These are phyloP conservation scores for Mollisia scopiformis DNA, from an alignment of 2,329 filamentous ascomycete genomes.

Conservation along the genomic window DNA sequence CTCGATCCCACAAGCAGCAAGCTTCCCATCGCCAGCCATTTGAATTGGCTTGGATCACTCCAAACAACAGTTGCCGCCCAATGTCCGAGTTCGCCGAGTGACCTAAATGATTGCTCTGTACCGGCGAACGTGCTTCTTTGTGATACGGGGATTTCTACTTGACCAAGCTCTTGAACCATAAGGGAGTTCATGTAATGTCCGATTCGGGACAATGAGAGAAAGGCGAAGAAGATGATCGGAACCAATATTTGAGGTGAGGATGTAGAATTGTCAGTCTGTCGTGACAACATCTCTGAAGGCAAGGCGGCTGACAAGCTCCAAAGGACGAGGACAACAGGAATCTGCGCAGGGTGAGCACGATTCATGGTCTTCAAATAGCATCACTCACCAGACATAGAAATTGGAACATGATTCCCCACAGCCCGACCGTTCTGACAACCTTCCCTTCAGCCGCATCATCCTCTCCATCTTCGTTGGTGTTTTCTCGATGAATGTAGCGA, in stretches of 20 bases:
- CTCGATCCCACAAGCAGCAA: slow-evolving; percentile 35
- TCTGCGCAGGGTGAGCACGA: slow-evolving; percentile 21
- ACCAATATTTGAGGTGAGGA: slow-evolving; percentile 21
- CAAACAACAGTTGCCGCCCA: slow-evolving; percentile 41
- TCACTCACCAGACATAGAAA: slow-evolving; percentile 39
- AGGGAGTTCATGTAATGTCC: slow-evolving; percentile 45
- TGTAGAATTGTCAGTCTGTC: slow-evolving; percentile 11
- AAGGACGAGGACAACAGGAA: slow-evolving; percentile 39
- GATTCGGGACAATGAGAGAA: slow-evolving; percentile 44
- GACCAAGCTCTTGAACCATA: slow-evolving; percentile 45
- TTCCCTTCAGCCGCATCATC: slow-evolving; percentile 27
- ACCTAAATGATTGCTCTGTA: slow-evolving; percentile 42
- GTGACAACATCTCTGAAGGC: background rate
- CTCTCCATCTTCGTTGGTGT: slow-evolving; percentile 7
- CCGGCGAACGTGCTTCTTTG: slow-evolving; percentile 45
- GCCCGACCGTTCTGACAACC: slow-evolving; percentile 1
- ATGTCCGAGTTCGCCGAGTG: slow-evolving; percentile 42
- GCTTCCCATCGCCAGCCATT: slow-evolving; percentile 41
- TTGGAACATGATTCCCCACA: slow-evolving; percentile 43
- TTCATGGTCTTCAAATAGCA: background rate
- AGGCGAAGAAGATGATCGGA: slow-evolving; percentile 38
- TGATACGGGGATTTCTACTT: slow-evolving; percentile 38
- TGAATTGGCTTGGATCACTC: slow-evolving; percentile 40
- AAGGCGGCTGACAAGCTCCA: slow-evolving; percentile 27
- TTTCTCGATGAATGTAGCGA: background rate